Base-by-base conservation (phyloP, 192 early-diverging fungal species). In the Entrophospora sp. region DNA sequence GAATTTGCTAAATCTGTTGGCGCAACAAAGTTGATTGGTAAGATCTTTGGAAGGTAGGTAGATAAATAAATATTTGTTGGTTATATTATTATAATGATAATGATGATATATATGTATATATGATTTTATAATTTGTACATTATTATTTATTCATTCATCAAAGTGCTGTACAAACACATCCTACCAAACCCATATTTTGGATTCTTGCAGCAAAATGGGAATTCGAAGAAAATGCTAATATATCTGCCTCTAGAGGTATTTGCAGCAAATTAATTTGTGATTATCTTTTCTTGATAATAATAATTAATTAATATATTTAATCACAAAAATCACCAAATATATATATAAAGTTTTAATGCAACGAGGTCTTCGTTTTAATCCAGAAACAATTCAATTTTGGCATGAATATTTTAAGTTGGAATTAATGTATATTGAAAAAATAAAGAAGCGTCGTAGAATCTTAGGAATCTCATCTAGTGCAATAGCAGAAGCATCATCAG, bases 391-490 rank as follows among this genome's bases (percentile, higher is more conserved):
- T 61, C 74, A 72, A 61, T 78, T 99, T 36, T 99, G 94, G 94
- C 77, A 85, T 30, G 93, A 96, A 74, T 99, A 96, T 72, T 95
- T 96, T 66, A 85, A 87, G 35, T 81, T 99, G 32, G 96, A 99
- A 72, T 72, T 96, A 22, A 75, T 93, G 24, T 94, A 90, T 68
- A 78, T 91, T 24, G 90, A 91, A 57, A 91, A 78, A 84, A 96
- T 60, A 84, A 83, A 64, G 85, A 86, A n/a, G 10, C 80, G 96
- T 46, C 74, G 92, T 51, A 76, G 84, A 35, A 76, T 98, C 5
- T 80, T 95, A 22, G 91, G 92, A 52, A 84, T 89, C 25, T 57
- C 30, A 25, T 35, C 36, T 36, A 62, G 14, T 16, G 20, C 7
- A 18, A 46, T 22, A 22, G 74, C 74, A 45, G 71, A 69, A 30